Percentiles rank a stretch among this genome's conserved stretches.
phyloP scores from a whole-genome alignment of 805 yeast species.

The Wickerhamomyces ciferrii region DNA sequence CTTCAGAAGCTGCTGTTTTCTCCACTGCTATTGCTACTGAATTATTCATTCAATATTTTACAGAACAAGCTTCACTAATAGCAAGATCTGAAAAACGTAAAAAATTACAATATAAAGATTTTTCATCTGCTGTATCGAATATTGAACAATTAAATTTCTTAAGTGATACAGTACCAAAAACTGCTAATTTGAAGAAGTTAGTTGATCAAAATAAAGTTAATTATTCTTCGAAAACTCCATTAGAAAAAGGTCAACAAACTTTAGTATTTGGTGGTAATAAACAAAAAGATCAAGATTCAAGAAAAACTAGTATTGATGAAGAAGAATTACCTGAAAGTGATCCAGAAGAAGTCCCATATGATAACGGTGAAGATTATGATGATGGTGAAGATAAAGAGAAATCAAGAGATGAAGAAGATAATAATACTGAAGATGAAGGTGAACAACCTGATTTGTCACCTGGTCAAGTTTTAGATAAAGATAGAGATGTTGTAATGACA shows the following conservation, averaged over 20 bases:
- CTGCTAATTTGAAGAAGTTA: constrained; percentile 44
- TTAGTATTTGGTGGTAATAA: constrained; percentile 23
- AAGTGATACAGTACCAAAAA: constrained; percentile 62
- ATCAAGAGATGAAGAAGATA: constrained; percentile 6
- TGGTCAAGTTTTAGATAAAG: constrained; percentile 8
- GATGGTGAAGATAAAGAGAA: constrained; percentile 10
- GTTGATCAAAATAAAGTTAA: constrained; percentile 36
- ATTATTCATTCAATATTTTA: constrained; percentile 60
- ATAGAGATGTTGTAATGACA: constrained; percentile 20
- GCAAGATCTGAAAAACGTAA: constrained; percentile 65
- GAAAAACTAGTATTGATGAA: constrained; percentile 3
- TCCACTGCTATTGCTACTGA: constrained; percentile 77
- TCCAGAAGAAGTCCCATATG: constrained; percentile 11
- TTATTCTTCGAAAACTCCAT: constrained; percentile 7
- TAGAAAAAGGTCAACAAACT: constrained; percentile 38
- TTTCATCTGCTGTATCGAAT: constrained; percentile 54
- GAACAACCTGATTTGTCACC: constrained; percentile 5
- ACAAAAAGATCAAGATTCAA: background rate
- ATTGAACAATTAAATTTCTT: constrained; percentile 61
- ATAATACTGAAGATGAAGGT: constrained; percentile 5
- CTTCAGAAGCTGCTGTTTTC: constrained; percentile 68
- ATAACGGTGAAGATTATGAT: constrained; percentile 18
- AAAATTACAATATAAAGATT: constrained; percentile 66
- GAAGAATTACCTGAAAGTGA: constrained; percentile 6
- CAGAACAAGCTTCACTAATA: constrained; percentile 62